These are phyloP conservation scores for Alternaria dauci DNA, from an alignment of 2,329 filamentous ascomycete species.

Conservation along the genomic window DNA sequence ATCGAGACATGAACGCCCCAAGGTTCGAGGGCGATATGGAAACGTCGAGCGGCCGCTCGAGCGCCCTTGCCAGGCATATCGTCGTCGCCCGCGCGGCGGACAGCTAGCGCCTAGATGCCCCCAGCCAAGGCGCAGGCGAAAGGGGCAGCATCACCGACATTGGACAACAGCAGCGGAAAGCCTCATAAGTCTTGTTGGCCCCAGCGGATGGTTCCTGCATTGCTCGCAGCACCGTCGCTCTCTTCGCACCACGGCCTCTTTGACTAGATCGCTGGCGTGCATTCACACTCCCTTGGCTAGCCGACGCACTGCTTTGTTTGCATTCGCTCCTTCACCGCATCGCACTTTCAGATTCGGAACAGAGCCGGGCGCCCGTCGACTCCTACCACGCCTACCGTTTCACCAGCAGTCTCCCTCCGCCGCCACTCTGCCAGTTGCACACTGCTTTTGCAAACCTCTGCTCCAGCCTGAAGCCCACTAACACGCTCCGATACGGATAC, in stretches of 20 bases:
- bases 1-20: neutral
- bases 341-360: neutral
- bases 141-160: constrained; percentile 41
- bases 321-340: constrained; percentile 24
- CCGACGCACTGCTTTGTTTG: constrained; percentile 25
- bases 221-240: constrained; percentile 6
- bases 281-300: constrained; percentile 24
- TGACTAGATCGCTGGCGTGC: constrained; percentile 36
- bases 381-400: constrained; percentile 26
- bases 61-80: constrained; percentile 15
- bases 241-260: constrained; percentile 29
- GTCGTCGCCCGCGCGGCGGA: constrained; percentile 1
- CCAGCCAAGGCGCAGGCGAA: constrained; percentile 32
- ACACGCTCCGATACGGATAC: constrained; percentile 20
- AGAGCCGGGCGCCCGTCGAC: constrained; percentile 19
- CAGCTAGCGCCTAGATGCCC: constrained; percentile 32
- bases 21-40: neutral
- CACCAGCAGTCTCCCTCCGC: constrained; percentile 20
- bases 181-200: constrained; percentile 26
- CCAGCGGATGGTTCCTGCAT: constrained; percentile 13
- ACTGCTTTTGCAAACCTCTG: constrained; percentile 11
- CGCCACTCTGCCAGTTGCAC: constrained; percentile 10
- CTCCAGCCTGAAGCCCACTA: constrained; percentile 11
- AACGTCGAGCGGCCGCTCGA: neutral
- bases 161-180: constrained; percentile 18